phyloP scores from a whole-genome alignment of 495 filamentous ascomycete species.

The Aspergillus avenaceus region DNA sequence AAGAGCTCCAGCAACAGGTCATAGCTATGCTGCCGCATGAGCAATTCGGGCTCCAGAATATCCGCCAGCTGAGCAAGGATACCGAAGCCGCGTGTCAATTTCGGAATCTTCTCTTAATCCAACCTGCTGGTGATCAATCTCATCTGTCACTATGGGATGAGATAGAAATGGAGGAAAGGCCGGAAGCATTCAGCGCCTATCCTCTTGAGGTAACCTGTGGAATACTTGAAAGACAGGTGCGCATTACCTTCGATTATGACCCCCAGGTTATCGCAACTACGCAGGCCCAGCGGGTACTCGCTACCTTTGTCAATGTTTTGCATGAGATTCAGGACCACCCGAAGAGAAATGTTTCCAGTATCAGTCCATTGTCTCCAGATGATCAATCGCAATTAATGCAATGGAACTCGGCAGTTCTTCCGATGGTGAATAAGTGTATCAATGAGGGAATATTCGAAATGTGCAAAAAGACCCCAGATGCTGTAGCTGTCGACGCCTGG shows the following conservation, averaged over 20 bases:
- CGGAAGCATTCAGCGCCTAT: neutral
- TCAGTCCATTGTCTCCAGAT: neutral
- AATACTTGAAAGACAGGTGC: neutral
- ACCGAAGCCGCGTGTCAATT: neutral
- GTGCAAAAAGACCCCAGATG: constrained; percentile 19
- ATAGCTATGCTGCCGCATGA: neutral
- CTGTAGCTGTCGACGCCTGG: constrained; percentile 32
- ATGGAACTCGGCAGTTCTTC: neutral
- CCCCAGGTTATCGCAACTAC: neutral
- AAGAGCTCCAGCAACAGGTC: neutral
- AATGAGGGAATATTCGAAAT: constrained; percentile 37
- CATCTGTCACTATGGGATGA: neutral
- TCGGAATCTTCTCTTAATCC: neutral
- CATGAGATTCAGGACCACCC: neutral
- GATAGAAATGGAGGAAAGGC: neutral
- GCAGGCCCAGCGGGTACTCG: neutral
- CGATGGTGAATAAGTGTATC: constrained; percentile 11
- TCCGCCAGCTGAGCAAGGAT: neutral
- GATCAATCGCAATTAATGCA: neutral
- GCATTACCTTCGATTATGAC: neutral
- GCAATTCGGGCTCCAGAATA: neutral
- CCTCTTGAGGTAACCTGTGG: neutral
- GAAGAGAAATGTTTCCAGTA: neutral
- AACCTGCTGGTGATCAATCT: neutral
- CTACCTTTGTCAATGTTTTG: neutral